Percentiles rank a stretch among this genome's conserved stretches.
phyloP scores from a whole-genome alignment of 208 protist species.

The Endotrypanum monterogeii region DNA sequence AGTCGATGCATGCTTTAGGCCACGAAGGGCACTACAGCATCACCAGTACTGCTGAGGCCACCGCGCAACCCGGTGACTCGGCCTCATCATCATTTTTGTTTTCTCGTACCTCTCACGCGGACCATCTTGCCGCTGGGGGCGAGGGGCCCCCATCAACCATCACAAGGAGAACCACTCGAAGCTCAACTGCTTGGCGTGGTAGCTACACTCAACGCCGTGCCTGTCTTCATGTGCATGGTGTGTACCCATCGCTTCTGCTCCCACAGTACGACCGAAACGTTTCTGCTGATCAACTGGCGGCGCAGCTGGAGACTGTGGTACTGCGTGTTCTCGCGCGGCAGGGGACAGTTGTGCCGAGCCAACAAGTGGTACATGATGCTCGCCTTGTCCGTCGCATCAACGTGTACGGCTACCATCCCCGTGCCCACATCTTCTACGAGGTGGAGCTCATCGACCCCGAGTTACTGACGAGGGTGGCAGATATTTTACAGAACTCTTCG shows the following conservation, averaged over 20 bases:
- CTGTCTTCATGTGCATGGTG: slow-evolving; percentile 81
- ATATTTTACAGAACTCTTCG: slow-evolving; percentile 53
- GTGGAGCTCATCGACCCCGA: slow-evolving; percentile 64
- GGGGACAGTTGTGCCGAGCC: slow-evolving; percentile 5
- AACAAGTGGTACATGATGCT: slow-evolving; percentile 75
- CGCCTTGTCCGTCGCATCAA: slow-evolving; percentile 56
- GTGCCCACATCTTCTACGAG: slow-evolving; percentile 52
- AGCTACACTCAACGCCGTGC: slow-evolving; percentile 35
- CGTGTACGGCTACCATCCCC: slow-evolving; percentile 77
- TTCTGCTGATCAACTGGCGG: slow-evolving; percentile 71
- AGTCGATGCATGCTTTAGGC: background rate
- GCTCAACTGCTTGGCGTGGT: slow-evolving; percentile 3
- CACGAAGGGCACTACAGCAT: background rate
- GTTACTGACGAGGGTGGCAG: slow-evolving; percentile 33
- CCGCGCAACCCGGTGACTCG: background rate
- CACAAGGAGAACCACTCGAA: background rate
- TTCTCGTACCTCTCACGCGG: background rate
- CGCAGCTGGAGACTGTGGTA: slow-evolving; percentile 71
- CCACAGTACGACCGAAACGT: slow-evolving; percentile 50
- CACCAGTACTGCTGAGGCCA: background rate
- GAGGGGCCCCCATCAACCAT: background rate
- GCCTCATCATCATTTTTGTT: background rate
- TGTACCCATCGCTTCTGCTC: slow-evolving; percentile 81
- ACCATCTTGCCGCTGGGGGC: background rate
- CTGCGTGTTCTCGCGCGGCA: slow-evolving; percentile 29